Evolutionary conservation across 2,329 filamentous ascomycete genomes (phyloP).

Genomic region (Colletotrichum falcatum): DNA sequence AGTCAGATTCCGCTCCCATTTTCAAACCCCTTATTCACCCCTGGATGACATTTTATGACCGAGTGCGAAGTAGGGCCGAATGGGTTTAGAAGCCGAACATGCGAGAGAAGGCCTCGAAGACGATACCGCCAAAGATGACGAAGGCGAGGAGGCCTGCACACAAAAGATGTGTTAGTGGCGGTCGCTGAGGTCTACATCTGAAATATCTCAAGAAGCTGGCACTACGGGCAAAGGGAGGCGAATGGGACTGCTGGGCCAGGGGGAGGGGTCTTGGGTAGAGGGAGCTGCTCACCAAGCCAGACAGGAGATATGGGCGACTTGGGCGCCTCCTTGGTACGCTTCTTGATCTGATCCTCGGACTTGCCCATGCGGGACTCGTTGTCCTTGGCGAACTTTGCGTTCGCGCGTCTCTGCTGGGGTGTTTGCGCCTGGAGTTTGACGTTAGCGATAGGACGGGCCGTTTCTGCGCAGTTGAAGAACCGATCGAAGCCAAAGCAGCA

Average conservation of each 20-base stretch:
- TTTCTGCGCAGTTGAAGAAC: not conserved
- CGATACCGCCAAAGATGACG: slow-evolving; percentile 69
- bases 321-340: slow-evolving; percentile 64
- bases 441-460: not conserved
- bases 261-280: not conserved
- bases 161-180: slow-evolving; percentile 11
- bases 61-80: not conserved
- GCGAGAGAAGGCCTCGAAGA: slow-evolving; percentile 69
- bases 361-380: slow-evolving; percentile 83
- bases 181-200: not conserved
- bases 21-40: not conserved
- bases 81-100: slow-evolving; percentile 55
- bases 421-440: slow-evolving; percentile 75
- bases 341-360: slow-evolving; percentile 73
- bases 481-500: not conserved
- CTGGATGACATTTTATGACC: slow-evolving; percentile 2
- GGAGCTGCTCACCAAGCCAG: slow-evolving; percentile 68
- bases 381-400: slow-evolving; percentile 80
- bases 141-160: slow-evolving; percentile 67
- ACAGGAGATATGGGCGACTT: slow-evolving; percentile 74
- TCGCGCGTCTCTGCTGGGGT: slow-evolving; percentile 83
- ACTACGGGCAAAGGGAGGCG: not conserved
- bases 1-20: not conserved
- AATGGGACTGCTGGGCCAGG: not conserved
- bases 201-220: slow-evolving; percentile 7